phyloP scores from a whole-genome alignment of 1,139 yeast species.

The Geotrichum reessii region DNA sequence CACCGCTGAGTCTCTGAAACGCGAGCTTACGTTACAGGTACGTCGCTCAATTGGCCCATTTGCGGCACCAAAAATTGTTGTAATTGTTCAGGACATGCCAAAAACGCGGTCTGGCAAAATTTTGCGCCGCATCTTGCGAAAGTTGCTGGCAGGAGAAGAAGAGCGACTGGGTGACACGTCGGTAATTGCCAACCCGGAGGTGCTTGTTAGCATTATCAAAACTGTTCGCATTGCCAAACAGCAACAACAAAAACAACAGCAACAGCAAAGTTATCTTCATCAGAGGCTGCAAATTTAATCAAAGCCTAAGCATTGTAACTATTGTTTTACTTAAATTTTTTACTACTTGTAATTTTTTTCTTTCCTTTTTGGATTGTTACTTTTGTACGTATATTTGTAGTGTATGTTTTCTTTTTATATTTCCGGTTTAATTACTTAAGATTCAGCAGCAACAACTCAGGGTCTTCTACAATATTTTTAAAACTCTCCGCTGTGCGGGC shows the following conservation, averaged over 20 bases:
- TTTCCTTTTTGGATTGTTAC: background rate
- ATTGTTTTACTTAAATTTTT: background rate
- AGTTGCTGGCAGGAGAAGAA: slow-evolving; percentile 73
- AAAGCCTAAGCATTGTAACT: background rate
- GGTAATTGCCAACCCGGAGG: slow-evolving; percentile 75
- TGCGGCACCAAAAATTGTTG: slow-evolving; percentile 84
- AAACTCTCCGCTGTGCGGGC: slow-evolving; percentile 32
- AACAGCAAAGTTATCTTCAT: background rate
- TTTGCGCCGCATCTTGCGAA: slow-evolving; percentile 90
- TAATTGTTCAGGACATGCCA: slow-evolving; percentile 77
- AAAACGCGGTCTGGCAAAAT: slow-evolving; percentile 93
- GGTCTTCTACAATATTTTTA: slow-evolving; percentile 30
- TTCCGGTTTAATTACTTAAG: background rate
- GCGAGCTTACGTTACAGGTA: slow-evolving; percentile 68
- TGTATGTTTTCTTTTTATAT: background rate
- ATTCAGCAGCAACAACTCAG: background rate
- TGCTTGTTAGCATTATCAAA: slow-evolving; percentile 64
- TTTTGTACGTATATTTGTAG: background rate
- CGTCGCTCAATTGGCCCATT: slow-evolving; percentile 87
- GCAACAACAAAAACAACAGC: background rate
- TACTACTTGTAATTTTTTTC: background rate
- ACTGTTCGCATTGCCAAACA: background rate
- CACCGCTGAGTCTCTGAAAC: slow-evolving; percentile 55
- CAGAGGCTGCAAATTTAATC: background rate
- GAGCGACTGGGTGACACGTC: slow-evolving; percentile 83